Base-by-base conservation (phyloP, 2,329 filamentous ascomycete species). In the Dactylellina parvicollis region DNA sequence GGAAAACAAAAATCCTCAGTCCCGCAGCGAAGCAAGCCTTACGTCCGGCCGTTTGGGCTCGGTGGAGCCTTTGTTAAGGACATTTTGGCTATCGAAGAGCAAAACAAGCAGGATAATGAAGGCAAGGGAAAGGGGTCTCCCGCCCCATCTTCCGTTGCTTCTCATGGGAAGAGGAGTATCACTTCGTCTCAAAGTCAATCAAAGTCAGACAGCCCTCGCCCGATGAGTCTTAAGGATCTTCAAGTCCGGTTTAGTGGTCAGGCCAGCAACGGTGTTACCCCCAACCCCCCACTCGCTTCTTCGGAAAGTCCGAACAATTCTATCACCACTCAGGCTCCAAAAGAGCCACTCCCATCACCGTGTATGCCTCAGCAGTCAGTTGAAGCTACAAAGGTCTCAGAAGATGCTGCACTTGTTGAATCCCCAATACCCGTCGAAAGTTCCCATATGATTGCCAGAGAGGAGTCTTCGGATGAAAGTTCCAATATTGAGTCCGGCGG, bases 11-110 rank as follows among this genome's bases (percentile, higher is more conserved):
- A 50, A 16, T 30, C 66, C 5, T 10, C 34, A 7, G 12, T 12
- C n/a, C 42, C 36, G 22, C 47, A 59, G 42, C 22, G 57, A 56
- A 36, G 1, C n/a, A 34, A 22, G 22, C 40, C 66, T 4, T 42
- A n/a, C 12, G 28, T 57, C 9, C 18, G 36, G 26, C 66, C 66
- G 2, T 56, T 62, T n/a, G 56, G 65, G 2, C 50, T 62, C 14
- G 56, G 65, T 8, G n/a, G 57, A 18, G 18, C n/a, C 1, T 49
- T 4, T 10, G 18, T 42, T 18, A 40, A 20, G 22, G 16, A 54
- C 22, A 24, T 12, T 16, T 34, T 18, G 26, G 28, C 7, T 4
- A 14, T 14, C 4, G 36, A 40, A 40, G 36, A 40, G 36, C 7
- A 16, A 12, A 40, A 40, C 5, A 12, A 40, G n/a, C 10, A 40